Evolutionary conservation across 176 grass and related monocot genomes (phyloP).

Genomic region (Thinopyrum elongatum): DNA sequence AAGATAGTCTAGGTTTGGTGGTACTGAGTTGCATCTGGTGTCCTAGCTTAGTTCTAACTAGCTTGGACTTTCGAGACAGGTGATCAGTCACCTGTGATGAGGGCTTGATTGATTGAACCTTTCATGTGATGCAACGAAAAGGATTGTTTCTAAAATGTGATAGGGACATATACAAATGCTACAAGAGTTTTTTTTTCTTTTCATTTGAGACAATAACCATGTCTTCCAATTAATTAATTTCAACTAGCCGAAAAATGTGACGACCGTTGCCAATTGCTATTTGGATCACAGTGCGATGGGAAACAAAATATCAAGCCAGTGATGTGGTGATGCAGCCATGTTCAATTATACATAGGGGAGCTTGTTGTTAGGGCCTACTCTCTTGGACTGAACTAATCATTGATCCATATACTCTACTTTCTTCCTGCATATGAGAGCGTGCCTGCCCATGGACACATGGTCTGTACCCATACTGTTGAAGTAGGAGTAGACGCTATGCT

Average conservation of each 20-base stretch:
- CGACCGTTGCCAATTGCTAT: neutral
- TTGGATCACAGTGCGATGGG: too few relatives aligned
- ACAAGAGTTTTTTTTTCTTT: neutral
- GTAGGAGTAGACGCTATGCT: neutral
- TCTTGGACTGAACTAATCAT: conserved; percentile 35
- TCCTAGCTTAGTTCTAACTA: neutral
- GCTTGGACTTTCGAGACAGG: neutral
- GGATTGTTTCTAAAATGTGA: neutral
- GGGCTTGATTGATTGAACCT: conserved; percentile 29
- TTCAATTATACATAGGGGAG: neutral
- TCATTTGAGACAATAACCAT: neutral
- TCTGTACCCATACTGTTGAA: neutral
- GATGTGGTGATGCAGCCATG: neutral
- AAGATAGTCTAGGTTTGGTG: neutral
- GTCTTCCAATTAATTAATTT: neutral
- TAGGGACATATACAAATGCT: neutral
- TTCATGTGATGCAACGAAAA: conserved; percentile 16
- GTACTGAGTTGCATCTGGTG: neutral
- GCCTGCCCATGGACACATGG: neutral
- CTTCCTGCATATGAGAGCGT: neutral
- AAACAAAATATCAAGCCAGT: neutral
- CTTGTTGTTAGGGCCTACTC: neutral
- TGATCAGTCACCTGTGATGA: conserved; percentile 13
- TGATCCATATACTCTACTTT: conserved; percentile 1
- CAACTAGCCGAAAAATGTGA: neutral